Conservation (phyloP, 257 asterid species). For the Solanum chiquidenum region DNA sequence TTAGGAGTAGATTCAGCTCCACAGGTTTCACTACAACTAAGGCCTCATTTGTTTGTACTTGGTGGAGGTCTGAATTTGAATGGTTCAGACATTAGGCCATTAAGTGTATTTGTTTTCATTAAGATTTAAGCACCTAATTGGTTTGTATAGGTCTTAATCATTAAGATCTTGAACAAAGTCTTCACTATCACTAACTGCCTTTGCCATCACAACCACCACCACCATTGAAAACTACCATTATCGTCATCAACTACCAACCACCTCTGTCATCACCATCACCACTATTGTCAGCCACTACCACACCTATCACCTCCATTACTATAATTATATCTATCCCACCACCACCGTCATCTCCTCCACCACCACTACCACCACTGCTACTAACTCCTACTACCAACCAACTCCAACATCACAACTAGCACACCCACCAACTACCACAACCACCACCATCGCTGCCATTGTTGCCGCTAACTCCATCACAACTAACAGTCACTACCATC, state of each 20-base stretch:
- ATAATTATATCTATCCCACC: not conserved
- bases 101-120: not conserved
- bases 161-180: not conserved
- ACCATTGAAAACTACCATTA: not conserved
- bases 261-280: not conserved
- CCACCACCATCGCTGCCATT: not conserved
- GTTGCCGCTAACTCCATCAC: not conserved
- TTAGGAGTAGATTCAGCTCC: conserved; percentile 63
- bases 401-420: not conserved
- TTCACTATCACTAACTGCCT: not conserved
- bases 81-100: not conserved
- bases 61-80: not conserved
- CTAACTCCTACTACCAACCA: not conserved
- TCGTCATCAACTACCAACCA: not conserved
- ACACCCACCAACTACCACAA: not conserved
- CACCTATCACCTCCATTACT: not conserved
- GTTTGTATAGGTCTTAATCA: not conserved
- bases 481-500: not conserved
- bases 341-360: not conserved
- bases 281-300: not conserved
- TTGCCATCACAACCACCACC: not conserved
- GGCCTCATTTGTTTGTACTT: not conserved
- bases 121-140: not conserved
- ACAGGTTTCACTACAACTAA: conserved; percentile 21
- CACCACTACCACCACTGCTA: not conserved